Percentiles rank a stretch among this genome's conserved stretches.
These are phyloP conservation scores for Erodium moschatum DNA, from an alignment of 441 rosid species.

Conservation along the genomic window DNA sequence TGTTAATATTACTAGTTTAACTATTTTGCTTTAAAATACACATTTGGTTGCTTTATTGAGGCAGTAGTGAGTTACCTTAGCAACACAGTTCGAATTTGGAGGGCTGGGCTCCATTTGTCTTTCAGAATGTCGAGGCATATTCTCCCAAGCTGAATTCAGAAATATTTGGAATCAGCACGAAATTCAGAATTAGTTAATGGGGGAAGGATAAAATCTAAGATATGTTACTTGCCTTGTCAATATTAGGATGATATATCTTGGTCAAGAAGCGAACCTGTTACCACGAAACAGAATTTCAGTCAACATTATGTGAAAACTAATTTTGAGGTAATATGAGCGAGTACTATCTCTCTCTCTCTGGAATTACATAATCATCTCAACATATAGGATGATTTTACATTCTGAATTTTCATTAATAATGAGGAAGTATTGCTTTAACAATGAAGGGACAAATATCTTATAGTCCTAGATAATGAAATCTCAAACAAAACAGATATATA, in stretches of 20 bases:
- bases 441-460: too few relatives aligned
- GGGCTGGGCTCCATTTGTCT: conserved; percentile 99
- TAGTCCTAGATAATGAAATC: background rate
- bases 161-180: conserved; percentile 8
- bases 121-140: conserved; percentile 96
- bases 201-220: conserved; percentile 7
- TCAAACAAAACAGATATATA: background rate
- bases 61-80: conserved; percentile 45
- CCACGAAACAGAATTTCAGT: background rate
- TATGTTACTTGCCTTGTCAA: conserved; percentile 39
- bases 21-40: too few relatives aligned
- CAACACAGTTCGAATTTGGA: conserved; percentile 90
- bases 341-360: too few relatives aligned
- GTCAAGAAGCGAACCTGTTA: conserved; percentile 91
- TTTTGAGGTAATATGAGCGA: too few relatives aligned
- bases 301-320: too few relatives aligned
- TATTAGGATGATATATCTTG: conserved; percentile 24
- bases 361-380: too few relatives aligned
- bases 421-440: too few relatives aligned
- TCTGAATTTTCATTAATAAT: background rate
- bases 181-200: background rate
- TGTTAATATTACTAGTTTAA: too few relatives aligned
- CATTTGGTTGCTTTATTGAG: conserved; percentile 17
- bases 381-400: conserved; percentile 1
- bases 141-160: conserved; percentile 66